Base-by-base conservation (phyloP, 179 eudicot species). In the Corrigiola litoralis region DNA sequence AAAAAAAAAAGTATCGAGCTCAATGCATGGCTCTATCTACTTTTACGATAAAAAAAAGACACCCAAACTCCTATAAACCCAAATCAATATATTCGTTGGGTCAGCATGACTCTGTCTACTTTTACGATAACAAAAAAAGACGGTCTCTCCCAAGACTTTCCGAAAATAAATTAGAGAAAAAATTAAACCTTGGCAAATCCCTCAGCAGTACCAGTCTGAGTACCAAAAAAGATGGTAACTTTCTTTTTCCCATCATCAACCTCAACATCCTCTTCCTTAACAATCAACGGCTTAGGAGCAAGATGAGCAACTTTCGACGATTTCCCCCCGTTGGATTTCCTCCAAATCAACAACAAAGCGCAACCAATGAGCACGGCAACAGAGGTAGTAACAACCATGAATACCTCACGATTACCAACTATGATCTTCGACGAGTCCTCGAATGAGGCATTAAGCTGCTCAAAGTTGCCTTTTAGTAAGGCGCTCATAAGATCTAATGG, bases 161-260 rank as follows among this genome's bases (percentile, higher is more conserved):
- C n/a, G n/a, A n/a, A n/a, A n/a, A 23, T 28, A 23, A 29, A 33
- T 21, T 13, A 31, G 14, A 3, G 18, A 34, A 23, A 24, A 53
- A 17, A 9, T 8, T 10, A 20, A 45, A 94, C 99, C 97, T 95
- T 95, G 5, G 97, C 97, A 37, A 95, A 95, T 16, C 99, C 99
- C 67, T 95, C 99, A 13, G 99, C 99, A 21, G 99, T 95, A 18
- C 99, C 99, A 62, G 99, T 95, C 61, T 94, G 99, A 46, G 99
- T 90, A 5, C 99, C 99, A 57, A 80, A 94, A 50, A 94, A 85
- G 45, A 95, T 70, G 2, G 90, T 78, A 29, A 95, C 86, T 74
- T 82, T 95, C 42, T 82, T 82, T 78, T 76, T 85, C 3, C 85
- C 98, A 47, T 76, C 95, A 69, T 86, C 99, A 60, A 78, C 80